phyloP scores from a whole-genome alignment of 2,329 filamentous ascomycete genomes.

The Colletotrichum trifolii region DNA sequence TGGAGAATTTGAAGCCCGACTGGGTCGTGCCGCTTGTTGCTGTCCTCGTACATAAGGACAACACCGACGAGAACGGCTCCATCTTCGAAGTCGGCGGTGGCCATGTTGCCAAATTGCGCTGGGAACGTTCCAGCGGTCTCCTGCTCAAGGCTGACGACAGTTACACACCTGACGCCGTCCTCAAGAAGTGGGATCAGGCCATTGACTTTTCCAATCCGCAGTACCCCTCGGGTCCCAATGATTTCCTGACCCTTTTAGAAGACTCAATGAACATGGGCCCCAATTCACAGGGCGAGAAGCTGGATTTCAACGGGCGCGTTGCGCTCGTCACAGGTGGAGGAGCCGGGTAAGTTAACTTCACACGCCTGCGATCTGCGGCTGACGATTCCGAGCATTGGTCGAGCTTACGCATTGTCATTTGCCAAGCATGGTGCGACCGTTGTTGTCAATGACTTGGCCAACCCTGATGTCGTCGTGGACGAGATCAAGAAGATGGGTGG shows the following conservation, averaged over 20 bases:
- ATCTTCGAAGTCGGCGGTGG: conserved; percentile 97
- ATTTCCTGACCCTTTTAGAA: conserved; percentile 89
- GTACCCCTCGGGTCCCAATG: conserved; percentile 85
- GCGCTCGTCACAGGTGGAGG: conserved; percentile 89
- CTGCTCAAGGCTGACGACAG: conserved; percentile 89
- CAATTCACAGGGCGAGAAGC: conserved; percentile 77
- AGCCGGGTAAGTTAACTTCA: conserved; percentile 67
- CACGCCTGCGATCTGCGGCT: conserved; percentile 22
- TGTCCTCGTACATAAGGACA: conserved; percentile 85
- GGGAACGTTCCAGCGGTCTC: conserved; percentile 92
- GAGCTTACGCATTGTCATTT: conserved; percentile 89
- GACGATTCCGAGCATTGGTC: conserved; percentile 74
- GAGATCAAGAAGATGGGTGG: conserved; percentile 93
- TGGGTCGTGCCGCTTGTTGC: conserved; percentile 96
- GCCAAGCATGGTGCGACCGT: conserved; percentile 85
- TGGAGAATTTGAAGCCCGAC: conserved; percentile 87
- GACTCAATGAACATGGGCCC: conserved; percentile 81
- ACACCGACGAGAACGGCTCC: conserved; percentile 82
- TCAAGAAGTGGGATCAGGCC: conserved; percentile 90
- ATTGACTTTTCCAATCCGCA: conserved; percentile 86
- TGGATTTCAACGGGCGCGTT: conserved; percentile 87
- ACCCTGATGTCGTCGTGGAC: conserved; percentile 89
- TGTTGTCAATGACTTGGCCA: conserved; percentile 94
- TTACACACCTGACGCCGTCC: conserved; percentile 87
- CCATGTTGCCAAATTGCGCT: conserved; percentile 91